Evolutionary conservation across 495 filamentous ascomycete species (phyloP), one percentile per base, ranked within the genome.

Genomic region (Penicillium canariense): DNA sequence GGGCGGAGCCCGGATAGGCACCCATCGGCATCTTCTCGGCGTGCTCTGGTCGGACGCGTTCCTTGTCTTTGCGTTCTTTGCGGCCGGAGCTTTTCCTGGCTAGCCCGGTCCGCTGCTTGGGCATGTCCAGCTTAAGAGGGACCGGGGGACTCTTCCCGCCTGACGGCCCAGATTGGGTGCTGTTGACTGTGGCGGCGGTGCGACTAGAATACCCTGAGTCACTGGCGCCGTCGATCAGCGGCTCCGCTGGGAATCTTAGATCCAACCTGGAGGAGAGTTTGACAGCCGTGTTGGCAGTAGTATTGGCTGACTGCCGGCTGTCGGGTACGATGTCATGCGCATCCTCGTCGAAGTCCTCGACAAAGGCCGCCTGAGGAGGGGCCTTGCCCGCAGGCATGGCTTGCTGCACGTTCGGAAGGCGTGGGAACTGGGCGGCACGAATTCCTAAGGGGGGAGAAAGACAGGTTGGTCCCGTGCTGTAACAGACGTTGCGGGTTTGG

Each of bases 181-280:
- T 81, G 65, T 72, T 74, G 56, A 69, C 71, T 25, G 82, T 82
- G 60, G 81, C 79, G 54, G 75, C 72, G 55, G 80, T 85, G 68
- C 79, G 83, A 76, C 77, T 84, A 56, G 82, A 86, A 74, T 85
- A 85, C 50, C 82, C 84, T 36, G 82, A 85, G 68, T 87, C 84
- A 68, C 80, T 84, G 50, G 73, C 74, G 58, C 71, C 70, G 65
- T 84, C 82, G 43, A 70, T 61, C 50, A 69, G 67, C 56, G 63
- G 65, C 53, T 66, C 64, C 48, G 61, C 61, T 42, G 64, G 55
- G 48, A 61, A 57, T 68, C 59, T 72, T 36, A 71, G 56, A 59
- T 75, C 73, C 49, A 71, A 63, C 64, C 81, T 84, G 55, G 79
- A 76, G 50, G 77, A 75, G 50, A 79, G 63, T 75, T 78, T 82